Evolutionary conservation across 139 green algal species (phyloP).

Genomic region (Auxenochlorella protothecoides): DNA sequence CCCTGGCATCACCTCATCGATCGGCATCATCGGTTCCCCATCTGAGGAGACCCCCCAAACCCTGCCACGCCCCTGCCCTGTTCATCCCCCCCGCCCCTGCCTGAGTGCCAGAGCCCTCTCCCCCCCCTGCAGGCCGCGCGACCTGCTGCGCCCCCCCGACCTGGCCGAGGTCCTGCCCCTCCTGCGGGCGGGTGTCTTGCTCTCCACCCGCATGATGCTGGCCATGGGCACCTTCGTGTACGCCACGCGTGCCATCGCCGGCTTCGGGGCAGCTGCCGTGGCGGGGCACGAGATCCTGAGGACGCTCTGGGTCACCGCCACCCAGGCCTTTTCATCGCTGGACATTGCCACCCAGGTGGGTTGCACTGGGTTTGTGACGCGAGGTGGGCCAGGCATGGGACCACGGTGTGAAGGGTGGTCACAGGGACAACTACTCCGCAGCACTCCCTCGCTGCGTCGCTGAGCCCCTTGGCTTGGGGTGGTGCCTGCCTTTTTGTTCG

Average conservation of each 20-base stretch:
- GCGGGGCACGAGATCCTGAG: slow-evolving; percentile 30
- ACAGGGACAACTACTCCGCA: neutral
- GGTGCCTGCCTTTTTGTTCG: no score
- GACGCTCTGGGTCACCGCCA: slow-evolving; percentile 22
- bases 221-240: slow-evolving; percentile 26
- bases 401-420: no score
- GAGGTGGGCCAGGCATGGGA: no score
- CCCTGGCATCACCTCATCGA: no score
- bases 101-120: no score
- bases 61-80: neutral
- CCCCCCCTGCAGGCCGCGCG: neutral
- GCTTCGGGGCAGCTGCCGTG: slow-evolving; percentile 20
- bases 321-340: slow-evolving; percentile 21
- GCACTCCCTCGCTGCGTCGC: neutral
- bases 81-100: neutral
- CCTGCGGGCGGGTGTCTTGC: slow-evolving; percentile 16
- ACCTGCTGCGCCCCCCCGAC: slow-evolving; percentile 14
- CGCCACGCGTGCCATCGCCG: slow-evolving; percentile 17
- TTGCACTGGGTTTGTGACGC: neutral
- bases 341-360: slow-evolving; percentile 27
- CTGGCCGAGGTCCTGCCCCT: slow-evolving; percentile 21
- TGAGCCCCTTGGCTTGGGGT: neutral
- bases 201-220: slow-evolving; percentile 22
- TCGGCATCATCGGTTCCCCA: no score
- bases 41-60: no score